phyloP scores from a whole-genome alignment of 805 yeast genomes.

The Cyberlindnera maritima region DNA sequence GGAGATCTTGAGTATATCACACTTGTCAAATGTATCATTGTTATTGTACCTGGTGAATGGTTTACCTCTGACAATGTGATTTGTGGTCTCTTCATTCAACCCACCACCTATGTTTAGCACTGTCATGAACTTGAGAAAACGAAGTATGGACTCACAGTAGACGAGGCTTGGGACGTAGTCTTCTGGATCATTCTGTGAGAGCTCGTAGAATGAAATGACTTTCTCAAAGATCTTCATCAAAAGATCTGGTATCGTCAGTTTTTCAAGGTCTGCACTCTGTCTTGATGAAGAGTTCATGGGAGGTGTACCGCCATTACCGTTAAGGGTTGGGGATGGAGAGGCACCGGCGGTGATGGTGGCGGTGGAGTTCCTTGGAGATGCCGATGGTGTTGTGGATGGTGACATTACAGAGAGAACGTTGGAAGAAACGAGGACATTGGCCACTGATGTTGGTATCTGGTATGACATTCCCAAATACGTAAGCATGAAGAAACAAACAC shows the following conservation, averaged over 20 bases:
- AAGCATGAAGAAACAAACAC: conserved; percentile 60
- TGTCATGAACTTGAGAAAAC: conserved; percentile 62
- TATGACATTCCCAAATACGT: conserved; percentile 53
- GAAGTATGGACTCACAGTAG: conserved; percentile 65
- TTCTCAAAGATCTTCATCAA: conserved; percentile 38
- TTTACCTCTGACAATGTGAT: conserved; percentile 42
- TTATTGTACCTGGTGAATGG: conserved; percentile 18
- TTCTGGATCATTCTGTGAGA: conserved; percentile 54
- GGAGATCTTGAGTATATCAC: conserved; percentile 49
- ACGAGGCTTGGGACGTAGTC: conserved; percentile 84
- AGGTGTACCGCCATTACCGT: not conserved
- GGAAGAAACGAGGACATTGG: conserved; percentile 32
- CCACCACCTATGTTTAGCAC: conserved; percentile 48
- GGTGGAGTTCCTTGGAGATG: conserved; percentile 50
- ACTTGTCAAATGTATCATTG: conserved; percentile 27
- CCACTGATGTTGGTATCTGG: conserved; percentile 35
- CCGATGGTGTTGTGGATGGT: conserved; percentile 30
- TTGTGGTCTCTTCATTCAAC: conserved; percentile 40
- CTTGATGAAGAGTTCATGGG: not conserved
- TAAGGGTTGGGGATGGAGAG: not conserved
- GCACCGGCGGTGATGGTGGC: conserved; percentile 7
- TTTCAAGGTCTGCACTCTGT: conserved; percentile 20
- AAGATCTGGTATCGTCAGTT: conserved; percentile 32
- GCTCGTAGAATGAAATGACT: conserved; percentile 42
- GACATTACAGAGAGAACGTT: conserved; percentile 14